These are phyloP conservation scores for Coemansia sp. DNA, from an alignment of 192 early-diverging fungal genomes.

Conservation along the genomic window DNA sequence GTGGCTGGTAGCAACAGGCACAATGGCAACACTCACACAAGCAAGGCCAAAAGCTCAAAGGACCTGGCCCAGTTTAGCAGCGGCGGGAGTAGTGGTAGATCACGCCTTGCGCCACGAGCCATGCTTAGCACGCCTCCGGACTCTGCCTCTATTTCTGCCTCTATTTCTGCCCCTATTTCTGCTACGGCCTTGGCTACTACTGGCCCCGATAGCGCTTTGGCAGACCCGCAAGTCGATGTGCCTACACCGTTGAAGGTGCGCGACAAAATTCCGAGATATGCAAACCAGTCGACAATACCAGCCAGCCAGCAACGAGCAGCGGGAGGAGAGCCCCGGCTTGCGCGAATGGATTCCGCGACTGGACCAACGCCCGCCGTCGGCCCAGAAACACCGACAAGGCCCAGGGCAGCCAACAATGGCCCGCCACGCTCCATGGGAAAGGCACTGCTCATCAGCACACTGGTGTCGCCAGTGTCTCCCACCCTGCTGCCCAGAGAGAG, in stretches of 20 bases:
- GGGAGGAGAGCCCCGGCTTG: neutral
- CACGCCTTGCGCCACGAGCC: too few species aligned
- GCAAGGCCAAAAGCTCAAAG: too few species aligned
- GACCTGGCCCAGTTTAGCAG: too few species aligned
- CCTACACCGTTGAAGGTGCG: constrained; percentile 25
- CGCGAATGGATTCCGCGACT: constrained; percentile 35
- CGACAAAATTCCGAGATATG: constrained; percentile 32
- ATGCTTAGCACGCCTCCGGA: too few species aligned
- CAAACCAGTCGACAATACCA: neutral
- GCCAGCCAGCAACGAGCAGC: constrained; percentile 1
- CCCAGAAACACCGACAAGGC: constrained; percentile 15
- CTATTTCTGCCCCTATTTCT: too few species aligned
- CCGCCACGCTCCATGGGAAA: neutral
- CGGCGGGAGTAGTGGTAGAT: too few species aligned
- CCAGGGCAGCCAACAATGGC: neutral
- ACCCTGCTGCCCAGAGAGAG: neutral
- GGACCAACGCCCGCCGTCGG: constrained; percentile 13
- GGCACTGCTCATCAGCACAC: neutral
- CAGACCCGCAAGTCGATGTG: neutral
- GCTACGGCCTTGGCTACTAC: too few species aligned
- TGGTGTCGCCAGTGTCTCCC: constrained; percentile 27
- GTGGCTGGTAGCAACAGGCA: too few species aligned
- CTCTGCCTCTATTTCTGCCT: too few species aligned
- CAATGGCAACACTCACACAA: too few species aligned
- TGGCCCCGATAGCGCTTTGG: too few species aligned